phyloP scores from a whole-genome alignment of 1,139 yeast genomes.

The Sugiyamaella novakii region DNA sequence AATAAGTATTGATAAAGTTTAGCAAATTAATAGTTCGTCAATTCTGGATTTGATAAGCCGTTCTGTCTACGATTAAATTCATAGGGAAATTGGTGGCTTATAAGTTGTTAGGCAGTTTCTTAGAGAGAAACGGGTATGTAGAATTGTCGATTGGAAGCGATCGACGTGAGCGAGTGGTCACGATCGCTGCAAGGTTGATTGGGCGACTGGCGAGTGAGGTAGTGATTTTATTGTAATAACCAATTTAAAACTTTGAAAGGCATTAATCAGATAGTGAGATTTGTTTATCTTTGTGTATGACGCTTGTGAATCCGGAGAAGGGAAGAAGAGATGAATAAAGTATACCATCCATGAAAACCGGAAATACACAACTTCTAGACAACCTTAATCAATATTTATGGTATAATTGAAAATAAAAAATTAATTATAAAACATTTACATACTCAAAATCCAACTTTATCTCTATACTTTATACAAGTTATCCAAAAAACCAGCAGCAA shows the following conservation, averaged over 20 bases:
- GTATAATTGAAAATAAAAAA: neutral
- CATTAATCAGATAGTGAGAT: slow-evolving; percentile 6
- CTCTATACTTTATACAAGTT: slow-evolving; percentile 61
- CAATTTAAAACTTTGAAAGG: slow-evolving; percentile 1
- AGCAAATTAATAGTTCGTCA: slow-evolving; percentile 11
- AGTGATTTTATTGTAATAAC: neutral
- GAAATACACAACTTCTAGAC: too few relatives aligned
- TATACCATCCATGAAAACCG: too few relatives aligned
- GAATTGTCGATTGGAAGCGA: neutral
- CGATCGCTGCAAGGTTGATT: slow-evolving; percentile 7
- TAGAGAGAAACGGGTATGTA: slow-evolving; percentile 8
- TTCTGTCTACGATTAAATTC: slow-evolving; percentile 1
- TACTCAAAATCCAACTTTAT: too few relatives aligned
- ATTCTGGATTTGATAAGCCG: slow-evolving; percentile 1
- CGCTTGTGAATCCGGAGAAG: too few relatives aligned
- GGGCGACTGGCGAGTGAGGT: slow-evolving; percentile 1
- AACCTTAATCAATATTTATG: too few relatives aligned
- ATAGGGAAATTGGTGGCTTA: slow-evolving; percentile 1
- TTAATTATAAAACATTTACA: neutral
- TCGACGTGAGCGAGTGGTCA: neutral
- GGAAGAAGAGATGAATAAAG: too few relatives aligned
- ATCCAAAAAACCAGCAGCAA: slow-evolving; percentile 80
- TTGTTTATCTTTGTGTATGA: slow-evolving; percentile 1
- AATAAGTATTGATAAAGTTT: slow-evolving; percentile 12
- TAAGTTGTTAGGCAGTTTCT: neutral